These are phyloP conservation scores for Mycena vitilis DNA, from an alignment of 768 basidiomycete genomes.

Conservation along the genomic window DNA sequence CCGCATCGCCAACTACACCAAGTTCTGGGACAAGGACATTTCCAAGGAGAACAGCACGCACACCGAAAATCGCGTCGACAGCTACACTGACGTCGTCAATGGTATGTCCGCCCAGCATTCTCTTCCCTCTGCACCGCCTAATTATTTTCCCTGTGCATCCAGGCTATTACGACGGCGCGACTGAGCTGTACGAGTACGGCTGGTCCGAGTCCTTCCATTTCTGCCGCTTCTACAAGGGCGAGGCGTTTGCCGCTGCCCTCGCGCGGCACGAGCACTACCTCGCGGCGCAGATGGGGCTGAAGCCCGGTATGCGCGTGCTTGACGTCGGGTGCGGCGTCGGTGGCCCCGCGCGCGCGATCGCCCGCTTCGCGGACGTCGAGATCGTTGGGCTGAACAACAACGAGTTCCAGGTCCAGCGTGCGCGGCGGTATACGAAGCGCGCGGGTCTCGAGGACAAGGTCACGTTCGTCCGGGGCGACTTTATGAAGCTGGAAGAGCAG, in stretches of 20 bases:
- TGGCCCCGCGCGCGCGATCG: constrained; percentile 96
- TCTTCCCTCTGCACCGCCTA: constrained; percentile 1
- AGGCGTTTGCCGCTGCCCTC: constrained; percentile 76
- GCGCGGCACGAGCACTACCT: constrained; percentile 99
- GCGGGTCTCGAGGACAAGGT: constrained; percentile 84
- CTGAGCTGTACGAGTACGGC: constrained; percentile 94
- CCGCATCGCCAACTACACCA: constrained; percentile 74
- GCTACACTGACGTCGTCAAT: constrained; percentile 95
- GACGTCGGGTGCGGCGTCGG: constrained; percentile 99
- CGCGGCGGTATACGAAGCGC: constrained; percentile 81
- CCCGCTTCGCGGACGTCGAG: constrained; percentile 86
- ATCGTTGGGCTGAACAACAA: constrained; percentile 96
- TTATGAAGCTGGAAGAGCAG: constrained; percentile 92
- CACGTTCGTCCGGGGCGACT: constrained; percentile 91
- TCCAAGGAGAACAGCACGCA: constrained; percentile 72
- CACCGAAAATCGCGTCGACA: constrained; percentile 78
- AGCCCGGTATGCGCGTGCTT: constrained; percentile 93
- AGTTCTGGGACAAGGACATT: constrained; percentile 91
- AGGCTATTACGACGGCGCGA: constrained; percentile 98
- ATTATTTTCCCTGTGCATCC: constrained; percentile 8
- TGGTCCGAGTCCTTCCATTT: constrained; percentile 96
- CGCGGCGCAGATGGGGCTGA: constrained; percentile 84
- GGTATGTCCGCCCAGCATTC: constrained; percentile 52
- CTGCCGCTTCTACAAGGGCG: constrained; percentile 95
- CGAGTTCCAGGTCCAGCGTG: constrained; percentile 92